phyloP scores from a whole-genome alignment of 2,329 filamentous ascomycete genomes.

The Westerdykella sp. region DNA sequence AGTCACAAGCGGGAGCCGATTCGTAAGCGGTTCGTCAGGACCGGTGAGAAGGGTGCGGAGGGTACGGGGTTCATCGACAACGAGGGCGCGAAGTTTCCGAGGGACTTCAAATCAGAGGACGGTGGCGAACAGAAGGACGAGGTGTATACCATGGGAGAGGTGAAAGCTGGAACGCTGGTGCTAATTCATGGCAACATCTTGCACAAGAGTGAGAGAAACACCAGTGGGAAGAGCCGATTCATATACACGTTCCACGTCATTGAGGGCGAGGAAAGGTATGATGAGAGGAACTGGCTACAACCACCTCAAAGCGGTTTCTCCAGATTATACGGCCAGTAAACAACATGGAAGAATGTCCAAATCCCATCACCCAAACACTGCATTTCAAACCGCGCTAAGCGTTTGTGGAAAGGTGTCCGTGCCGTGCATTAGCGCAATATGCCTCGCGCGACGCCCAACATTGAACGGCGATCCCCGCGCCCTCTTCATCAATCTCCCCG shows the following conservation, averaged over 20 bases:
- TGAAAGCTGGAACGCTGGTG: slow-evolving; percentile 84
- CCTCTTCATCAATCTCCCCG: slow-evolving; percentile 20
- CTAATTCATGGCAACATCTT: slow-evolving; percentile 92
- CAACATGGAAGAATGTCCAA: too few species aligned
- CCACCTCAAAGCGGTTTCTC: slow-evolving; percentile 76
- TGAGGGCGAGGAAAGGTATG: slow-evolving; percentile 73
- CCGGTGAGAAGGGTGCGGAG: slow-evolving; percentile 22
- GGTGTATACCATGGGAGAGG: slow-evolving; percentile 73
- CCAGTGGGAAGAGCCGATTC: slow-evolving; percentile 76
- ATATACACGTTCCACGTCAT: slow-evolving; percentile 99
- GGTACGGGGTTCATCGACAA: slow-evolving; percentile 56
- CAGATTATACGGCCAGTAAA: slow-evolving; percentile 44
- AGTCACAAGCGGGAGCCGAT: slow-evolving; percentile 71
- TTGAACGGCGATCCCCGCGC: slow-evolving; percentile 10
- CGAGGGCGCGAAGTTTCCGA: slow-evolving; percentile 57
- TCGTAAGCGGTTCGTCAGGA: slow-evolving; percentile 67
- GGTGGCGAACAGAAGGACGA: slow-evolving; percentile 39
- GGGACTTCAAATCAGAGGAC: slow-evolving; percentile 6
- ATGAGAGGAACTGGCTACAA: slow-evolving; percentile 88
- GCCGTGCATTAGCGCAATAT: too few species aligned
- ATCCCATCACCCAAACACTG: too few species aligned
- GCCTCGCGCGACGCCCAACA: too few species aligned
- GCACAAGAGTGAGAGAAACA: slow-evolving; percentile 94
- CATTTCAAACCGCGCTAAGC: too few species aligned
- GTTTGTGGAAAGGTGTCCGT: too few species aligned